These are phyloP conservation scores for Erythrobasidium yunnanense DNA, from an alignment of 768 basidiomycete species.

Conservation along the genomic window DNA sequence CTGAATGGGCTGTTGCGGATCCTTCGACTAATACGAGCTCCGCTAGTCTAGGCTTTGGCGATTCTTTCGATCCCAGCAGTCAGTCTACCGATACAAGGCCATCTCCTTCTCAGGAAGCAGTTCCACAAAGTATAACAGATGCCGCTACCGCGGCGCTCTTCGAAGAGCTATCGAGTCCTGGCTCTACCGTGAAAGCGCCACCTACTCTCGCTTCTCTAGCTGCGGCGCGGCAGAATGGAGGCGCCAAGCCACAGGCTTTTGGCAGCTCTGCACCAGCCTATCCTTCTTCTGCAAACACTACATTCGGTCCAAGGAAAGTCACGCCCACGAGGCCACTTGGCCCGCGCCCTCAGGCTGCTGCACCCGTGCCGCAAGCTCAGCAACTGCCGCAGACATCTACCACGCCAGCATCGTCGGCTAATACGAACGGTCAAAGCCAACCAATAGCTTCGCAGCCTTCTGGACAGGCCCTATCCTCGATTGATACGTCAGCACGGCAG, in stretches of 20 bases:
- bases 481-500: not conserved
- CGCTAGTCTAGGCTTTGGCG: slow-evolving; percentile 4
- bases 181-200: not conserved
- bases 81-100: not conserved
- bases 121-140: not conserved
- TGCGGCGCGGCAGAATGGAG: not conserved
- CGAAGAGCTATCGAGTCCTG: slow-evolving; percentile 7
- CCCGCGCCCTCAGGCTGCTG: not conserved
- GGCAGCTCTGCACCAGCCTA: not conserved
- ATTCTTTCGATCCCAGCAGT: slow-evolving; percentile 14
- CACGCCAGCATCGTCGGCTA: not conserved
- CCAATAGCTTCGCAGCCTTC: not conserved
- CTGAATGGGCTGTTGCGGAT: not conserved
- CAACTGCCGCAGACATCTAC: not conserved
- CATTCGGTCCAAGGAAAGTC: slow-evolving; percentile 2
- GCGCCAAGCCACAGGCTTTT: too few species aligned
- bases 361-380: not conserved
- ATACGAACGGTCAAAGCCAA: not conserved
- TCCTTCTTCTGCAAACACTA: not conserved
- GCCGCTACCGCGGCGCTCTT: slow-evolving; percentile 1
- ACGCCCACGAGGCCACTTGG: slow-evolving; percentile 15
- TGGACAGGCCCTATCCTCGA: not conserved
- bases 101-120: not conserved
- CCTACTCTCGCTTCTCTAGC: slow-evolving; percentile 17
- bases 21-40: not conserved